Percentiles rank a stretch among this genome's conserved stretches.
Conservation (phyloP, 2,329 filamentous ascomycete species). For the Elsinoe ampelina region DNA sequence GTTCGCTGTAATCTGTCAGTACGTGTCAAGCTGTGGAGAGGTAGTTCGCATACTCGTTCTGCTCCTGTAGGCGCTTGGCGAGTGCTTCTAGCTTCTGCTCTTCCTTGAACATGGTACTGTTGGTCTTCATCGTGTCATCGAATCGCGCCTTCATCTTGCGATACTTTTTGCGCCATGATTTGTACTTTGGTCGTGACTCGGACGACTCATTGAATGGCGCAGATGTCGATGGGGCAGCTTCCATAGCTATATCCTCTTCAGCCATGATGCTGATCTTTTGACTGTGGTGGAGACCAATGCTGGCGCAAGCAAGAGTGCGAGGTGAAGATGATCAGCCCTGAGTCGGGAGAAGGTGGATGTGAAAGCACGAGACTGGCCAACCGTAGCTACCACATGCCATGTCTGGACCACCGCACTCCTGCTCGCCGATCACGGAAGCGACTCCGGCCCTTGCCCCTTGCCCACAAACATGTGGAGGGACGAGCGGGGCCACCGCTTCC, state of each 20-base stretch:
- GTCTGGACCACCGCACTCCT: background rate
- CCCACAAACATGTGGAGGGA: background rate
- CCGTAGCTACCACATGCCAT: background rate
- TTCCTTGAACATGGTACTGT: slow-evolving; percentile 71
- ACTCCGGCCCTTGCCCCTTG: background rate
- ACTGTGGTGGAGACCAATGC: background rate
- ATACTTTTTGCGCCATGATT: slow-evolving; percentile 65
- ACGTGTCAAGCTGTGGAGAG: slow-evolving; percentile 25
- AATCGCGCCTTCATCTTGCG: slow-evolving; percentile 78
- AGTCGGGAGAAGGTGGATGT: slow-evolving; percentile 5
- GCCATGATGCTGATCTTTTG: background rate
- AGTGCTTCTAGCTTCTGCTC: slow-evolving; percentile 74
- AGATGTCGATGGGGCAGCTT: background rate
- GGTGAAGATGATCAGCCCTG: background rate
- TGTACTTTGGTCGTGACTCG: slow-evolving; percentile 27
- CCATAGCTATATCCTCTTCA: background rate
- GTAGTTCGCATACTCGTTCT: slow-evolving; percentile 64
- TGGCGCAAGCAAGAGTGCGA: background rate
- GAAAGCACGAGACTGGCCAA: background rate
- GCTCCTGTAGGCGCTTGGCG: slow-evolving; percentile 73
- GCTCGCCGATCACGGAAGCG: background rate
- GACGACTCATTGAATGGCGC: background rate
- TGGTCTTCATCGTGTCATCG: slow-evolving; percentile 66
- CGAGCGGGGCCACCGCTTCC: background rate
- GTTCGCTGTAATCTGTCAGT: slow-evolving; percentile 49